Base-by-base conservation (phyloP, 352 stramenopile genomes). In the Globisporangium orthogonon region DNA sequence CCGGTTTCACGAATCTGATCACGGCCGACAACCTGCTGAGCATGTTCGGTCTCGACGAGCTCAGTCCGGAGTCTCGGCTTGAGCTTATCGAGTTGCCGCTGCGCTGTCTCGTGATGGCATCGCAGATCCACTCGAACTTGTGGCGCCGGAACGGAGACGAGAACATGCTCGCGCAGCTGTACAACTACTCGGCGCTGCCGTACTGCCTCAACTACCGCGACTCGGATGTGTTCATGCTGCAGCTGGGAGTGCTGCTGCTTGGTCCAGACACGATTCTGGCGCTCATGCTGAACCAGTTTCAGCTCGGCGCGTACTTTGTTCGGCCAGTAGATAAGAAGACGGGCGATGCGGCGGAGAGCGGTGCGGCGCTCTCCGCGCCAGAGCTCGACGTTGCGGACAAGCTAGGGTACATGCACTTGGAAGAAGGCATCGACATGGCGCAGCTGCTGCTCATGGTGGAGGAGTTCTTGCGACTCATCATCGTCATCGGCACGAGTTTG, bases 201-300 rank as follows among this genome's bases (percentile, higher is more conserved):
- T 95, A 94, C 61, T 95, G 86, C 43, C 73, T 95, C 50, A 82
- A 95, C 53, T 95, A 93, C 50, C 82, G 83, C 46, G 86, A 95
- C 50, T 68, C 83, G 3, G 86, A 95, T 49, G 71, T 80, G 23
- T 85, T 95, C 18, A 73, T 94, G 71, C 58, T 94, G 44, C 86
- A 95, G 52, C 71, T 95, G 28, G 67, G 78, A 29, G 60, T 89
- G 7, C 49, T 89, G 11, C 69, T 92, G 52, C 70, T 87, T 29
- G 82, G 83, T 0, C 61, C 86, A 6, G 76, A 95, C 50, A 61
- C 62, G 17, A 58, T 95, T 4, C 29, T 94, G 28, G 71, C 80
- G 47, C 61, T 78, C 37, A 83, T 95, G 70, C 51, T 94, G 40
- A 86, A 95, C 62, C 78, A 76, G 14, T 95, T 89, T 41, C 82